Conservation (phyloP, 2,329 filamentous ascomycete species). For the Botrytis hyacinthi region DNA sequence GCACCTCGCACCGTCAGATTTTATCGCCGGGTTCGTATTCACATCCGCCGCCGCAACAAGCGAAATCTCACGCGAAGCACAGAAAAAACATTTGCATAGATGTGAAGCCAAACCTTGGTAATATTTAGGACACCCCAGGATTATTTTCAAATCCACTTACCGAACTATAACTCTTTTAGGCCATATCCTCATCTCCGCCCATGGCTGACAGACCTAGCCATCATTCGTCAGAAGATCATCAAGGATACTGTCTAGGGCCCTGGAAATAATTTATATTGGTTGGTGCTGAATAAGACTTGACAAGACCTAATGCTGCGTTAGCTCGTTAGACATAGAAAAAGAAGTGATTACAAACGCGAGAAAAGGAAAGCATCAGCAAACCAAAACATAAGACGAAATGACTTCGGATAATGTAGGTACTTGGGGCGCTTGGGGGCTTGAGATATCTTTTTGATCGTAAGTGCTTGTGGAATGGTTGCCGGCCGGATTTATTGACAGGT, state of each 20-base stretch:
- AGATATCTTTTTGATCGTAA: constrained; percentile 18
- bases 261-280: constrained; percentile 13
- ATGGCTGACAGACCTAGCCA: not conserved
- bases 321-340: constrained; percentile 12
- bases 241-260: constrained; percentile 5
- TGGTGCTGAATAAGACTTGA: constrained; percentile 33
- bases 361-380: constrained; percentile 19
- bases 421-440: constrained; percentile 24
- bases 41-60: constrained; percentile 20
- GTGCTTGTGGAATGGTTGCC: constrained; percentile 11
- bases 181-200: constrained; percentile 10
- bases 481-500: constrained; percentile 31
- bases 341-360: constrained; percentile 21
- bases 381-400: constrained; percentile 12
- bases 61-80: constrained; percentile 9
- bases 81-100: not conserved
- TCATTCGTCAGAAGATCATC: constrained; percentile 12
- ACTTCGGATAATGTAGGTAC: constrained; percentile 17
- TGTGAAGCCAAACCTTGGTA: not conserved
- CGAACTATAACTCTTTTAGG: constrained; percentile 1
- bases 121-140: not conserved
- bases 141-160: constrained; percentile 4
- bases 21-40: constrained; percentile 20
- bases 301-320: constrained; percentile 23
- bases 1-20: constrained; percentile 15